These are phyloP conservation scores for Sarcodon sp. DNA, from an alignment of 768 basidiomycete genomes.

Conservation along the genomic window DNA sequence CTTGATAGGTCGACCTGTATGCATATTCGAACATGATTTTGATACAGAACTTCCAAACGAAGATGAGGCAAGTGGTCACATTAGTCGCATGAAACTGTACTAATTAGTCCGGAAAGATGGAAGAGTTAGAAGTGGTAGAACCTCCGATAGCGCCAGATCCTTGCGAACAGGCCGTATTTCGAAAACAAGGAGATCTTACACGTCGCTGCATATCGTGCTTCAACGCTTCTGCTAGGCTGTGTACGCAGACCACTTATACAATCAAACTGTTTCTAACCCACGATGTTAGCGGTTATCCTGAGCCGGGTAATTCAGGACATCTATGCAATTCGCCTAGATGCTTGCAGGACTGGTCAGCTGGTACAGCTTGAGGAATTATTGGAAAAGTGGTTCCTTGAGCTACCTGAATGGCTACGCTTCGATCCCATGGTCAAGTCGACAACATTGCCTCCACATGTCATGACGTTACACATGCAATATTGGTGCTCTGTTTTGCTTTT, in stretches of 20 bases:
- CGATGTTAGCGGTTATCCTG: conserved; percentile 45
- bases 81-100: not conserved
- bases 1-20: conserved; percentile 47
- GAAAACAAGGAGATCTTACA: conserved; percentile 20
- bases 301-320: conserved; percentile 57
- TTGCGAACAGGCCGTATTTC: not conserved
- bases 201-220: conserved; percentile 58
- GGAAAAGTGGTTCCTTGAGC: conserved; percentile 64
- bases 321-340: conserved; percentile 48
- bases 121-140: conserved; percentile 47
- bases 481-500: conserved; percentile 69
- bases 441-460: conserved; percentile 45
- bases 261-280: not conserved
- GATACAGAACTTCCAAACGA: conserved; percentile 56
- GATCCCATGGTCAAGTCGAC: conserved; percentile 34
- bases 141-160: conserved; percentile 23
- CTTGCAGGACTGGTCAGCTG: conserved; percentile 46
- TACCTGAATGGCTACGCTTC: conserved; percentile 56
- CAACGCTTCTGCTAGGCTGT: conserved; percentile 59
- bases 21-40: conserved; percentile 65
- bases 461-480: conserved; percentile 77
- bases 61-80: conserved; percentile 32
- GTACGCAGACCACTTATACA: conserved; percentile 26
- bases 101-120: conserved; percentile 25
- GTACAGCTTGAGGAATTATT: conserved; percentile 44